A percentile compares a stretch with the other conserved stretches of the same genome.
Evolutionary conservation across 1,139 yeast genomes (phyloP).

Genomic region (Candida tropicalis): DNA sequence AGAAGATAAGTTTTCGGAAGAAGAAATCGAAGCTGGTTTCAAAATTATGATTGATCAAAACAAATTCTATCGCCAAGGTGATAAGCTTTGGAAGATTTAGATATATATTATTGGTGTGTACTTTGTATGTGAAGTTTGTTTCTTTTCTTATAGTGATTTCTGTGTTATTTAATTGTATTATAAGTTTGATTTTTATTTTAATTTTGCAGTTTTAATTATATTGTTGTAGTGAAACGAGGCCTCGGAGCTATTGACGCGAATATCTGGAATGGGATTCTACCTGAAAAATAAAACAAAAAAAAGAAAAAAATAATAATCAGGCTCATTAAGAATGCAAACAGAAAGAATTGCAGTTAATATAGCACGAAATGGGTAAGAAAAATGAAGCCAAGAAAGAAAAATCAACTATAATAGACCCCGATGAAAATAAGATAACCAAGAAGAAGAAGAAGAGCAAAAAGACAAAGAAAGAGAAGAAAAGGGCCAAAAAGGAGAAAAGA

Average conservation of each 20-base stretch:
- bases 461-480: neutral
- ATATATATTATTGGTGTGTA: neutral
- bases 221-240: too few relatives aligned
- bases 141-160: neutral
- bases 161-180: neutral
- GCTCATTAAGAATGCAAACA: too few relatives aligned
- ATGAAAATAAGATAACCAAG: neutral
- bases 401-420: neutral
- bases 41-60: conserved; percentile 55
- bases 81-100: conserved; percentile 43
- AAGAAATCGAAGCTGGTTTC: conserved; percentile 59
- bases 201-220: neutral
- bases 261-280: too few relatives aligned
- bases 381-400: neutral
- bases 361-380: too few relatives aligned
- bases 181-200: neutral
- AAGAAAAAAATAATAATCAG: too few relatives aligned
- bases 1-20: conserved; percentile 58
- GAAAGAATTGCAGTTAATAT: too few relatives aligned
- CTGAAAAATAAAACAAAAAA: too few relatives aligned
- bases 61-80: conserved; percentile 62
- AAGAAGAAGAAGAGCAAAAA: neutral
- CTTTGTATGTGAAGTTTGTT: conserved; percentile 1
- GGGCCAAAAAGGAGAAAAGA: too few relatives aligned
- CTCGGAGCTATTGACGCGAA: too few relatives aligned